phyloP scores from a whole-genome alignment of 345 rosid species.

The Salix arbutifolia region DNA sequence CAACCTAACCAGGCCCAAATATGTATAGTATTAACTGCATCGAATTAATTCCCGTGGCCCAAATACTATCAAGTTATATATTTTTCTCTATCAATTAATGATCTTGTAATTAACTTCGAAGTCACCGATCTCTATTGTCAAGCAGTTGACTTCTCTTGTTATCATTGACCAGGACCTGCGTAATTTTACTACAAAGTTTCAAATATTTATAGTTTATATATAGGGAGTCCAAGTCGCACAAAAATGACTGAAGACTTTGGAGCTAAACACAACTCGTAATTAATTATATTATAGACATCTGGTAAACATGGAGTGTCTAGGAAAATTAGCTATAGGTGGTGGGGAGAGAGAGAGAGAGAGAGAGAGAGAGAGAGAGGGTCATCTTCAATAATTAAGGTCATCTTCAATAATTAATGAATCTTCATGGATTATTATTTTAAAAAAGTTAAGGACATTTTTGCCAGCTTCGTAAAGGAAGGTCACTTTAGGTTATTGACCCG shows the following conservation, averaged over 20 bases:
- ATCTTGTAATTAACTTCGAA: too few relatives aligned
- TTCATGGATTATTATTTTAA: background rate
- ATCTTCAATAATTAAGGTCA: constrained; percentile 23
- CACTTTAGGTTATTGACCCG: constrained; percentile 14
- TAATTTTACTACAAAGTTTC: background rate
- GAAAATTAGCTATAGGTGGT: background rate
- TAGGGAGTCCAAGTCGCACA: background rate
- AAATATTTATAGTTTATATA: background rate
- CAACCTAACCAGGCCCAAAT: too few relatives aligned
- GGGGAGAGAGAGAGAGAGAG: background rate
- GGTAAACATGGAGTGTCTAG: background rate
- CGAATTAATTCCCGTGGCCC: too few relatives aligned
- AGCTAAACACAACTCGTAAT: background rate
- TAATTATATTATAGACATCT: background rate
- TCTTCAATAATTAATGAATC: constrained; percentile 15
- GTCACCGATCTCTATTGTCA: too few relatives aligned
- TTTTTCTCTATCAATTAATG: too few relatives aligned
- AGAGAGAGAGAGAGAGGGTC: constrained; percentile 8
- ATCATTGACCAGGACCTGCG: background rate
- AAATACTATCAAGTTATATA: too few relatives aligned
- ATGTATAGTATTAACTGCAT: too few relatives aligned
- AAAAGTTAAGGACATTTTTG: background rate
- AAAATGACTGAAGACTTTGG: background rate
- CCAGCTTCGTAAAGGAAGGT: background rate
- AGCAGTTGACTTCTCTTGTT: background rate